phyloP scores from a whole-genome alignment of 192 early-diverging fungal species.

The Chytriomyces sp. region DNA sequence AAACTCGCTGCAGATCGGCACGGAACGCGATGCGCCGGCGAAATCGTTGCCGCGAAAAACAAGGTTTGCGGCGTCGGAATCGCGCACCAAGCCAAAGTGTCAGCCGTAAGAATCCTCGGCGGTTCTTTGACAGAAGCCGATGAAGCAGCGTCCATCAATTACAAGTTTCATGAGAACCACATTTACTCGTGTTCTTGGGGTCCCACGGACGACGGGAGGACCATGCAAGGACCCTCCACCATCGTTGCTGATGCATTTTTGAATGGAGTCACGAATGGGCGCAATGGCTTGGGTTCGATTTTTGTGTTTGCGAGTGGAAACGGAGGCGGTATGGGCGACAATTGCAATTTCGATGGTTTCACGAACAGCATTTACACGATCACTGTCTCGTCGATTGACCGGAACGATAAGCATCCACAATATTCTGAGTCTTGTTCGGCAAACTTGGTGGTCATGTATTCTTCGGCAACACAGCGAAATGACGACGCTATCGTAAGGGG shows the following conservation, averaged over 20 bases:
- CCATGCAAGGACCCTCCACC: conserved; percentile 81
- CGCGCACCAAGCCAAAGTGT: conserved; percentile 83
- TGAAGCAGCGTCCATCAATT: conserved; percentile 89
- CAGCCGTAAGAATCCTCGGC: conserved; percentile 86
- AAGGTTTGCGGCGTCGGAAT: conserved; percentile 92
- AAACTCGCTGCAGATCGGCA: conserved; percentile 78
- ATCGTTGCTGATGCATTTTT: conserved; percentile 82
- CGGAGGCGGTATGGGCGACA: conserved; percentile 77
- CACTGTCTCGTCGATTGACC: conserved; percentile 85
- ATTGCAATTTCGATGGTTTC: conserved; percentile 93
- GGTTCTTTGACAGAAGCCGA: conserved; percentile 85
- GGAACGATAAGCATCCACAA: conserved; percentile 71
- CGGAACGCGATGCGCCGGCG: conserved; percentile 96
- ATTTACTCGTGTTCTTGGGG: conserved; percentile 99
- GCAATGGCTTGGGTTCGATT: conserved; percentile 81
- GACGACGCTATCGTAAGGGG: conserved; percentile 3
- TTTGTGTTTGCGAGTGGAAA: conserved; percentile 96
- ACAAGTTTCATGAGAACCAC: conserved; percentile 82
- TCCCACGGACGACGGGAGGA: conserved; percentile 83
- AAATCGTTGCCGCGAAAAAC: conserved; percentile 88
- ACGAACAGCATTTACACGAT: conserved; percentile 95
- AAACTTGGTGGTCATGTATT: conserved; percentile 85
- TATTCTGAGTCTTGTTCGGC: conserved; percentile 91
- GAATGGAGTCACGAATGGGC: conserved; percentile 84
- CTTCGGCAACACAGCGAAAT: conserved; percentile 52